These are phyloP conservation scores for Cyclostephanos invisitatus DNA, from an alignment of 108 stramenopile species.

Conservation along the genomic window DNA sequence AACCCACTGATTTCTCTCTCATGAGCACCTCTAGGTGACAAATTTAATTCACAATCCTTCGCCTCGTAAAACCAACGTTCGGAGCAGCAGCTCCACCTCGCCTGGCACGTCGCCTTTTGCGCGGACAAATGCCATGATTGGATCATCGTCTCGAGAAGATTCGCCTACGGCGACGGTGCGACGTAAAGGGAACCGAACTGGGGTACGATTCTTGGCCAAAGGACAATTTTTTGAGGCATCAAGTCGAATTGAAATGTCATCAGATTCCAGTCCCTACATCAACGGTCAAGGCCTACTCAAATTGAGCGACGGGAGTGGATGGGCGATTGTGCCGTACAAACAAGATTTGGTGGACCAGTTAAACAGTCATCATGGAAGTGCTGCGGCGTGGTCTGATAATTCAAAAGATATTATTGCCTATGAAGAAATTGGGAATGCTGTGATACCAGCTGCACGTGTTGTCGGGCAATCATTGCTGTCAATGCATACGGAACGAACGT, in stretches of 20 bases:
- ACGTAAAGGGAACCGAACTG: constrained; percentile 15
- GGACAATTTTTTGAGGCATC: constrained; percentile 86
- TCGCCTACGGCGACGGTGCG: constrained; percentile 28
- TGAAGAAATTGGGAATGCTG: constrained; percentile 85
- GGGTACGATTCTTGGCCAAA: constrained; percentile 58
- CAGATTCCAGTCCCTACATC: constrained; percentile 50
- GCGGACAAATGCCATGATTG: constrained; percentile 56
- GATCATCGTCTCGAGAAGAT: constrained; percentile 46
- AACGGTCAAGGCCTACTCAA: constrained; percentile 82
- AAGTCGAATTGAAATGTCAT: constrained; percentile 66
- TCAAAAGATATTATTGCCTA: constrained; percentile 36
- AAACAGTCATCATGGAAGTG: constrained; percentile 37
- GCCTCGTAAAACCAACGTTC: constrained; percentile 1
- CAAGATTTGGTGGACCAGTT: constrained; percentile 71
- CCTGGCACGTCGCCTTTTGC: constrained; percentile 48
- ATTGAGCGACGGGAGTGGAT: constrained; percentile 81
- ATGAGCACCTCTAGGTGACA: constrained; percentile 25
- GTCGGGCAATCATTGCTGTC: constrained; percentile 13
- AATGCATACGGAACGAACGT: constrained; percentile 13
- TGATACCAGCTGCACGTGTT: constrained; percentile 21
- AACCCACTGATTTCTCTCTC: constrained; percentile 2
- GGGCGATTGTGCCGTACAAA: constrained; percentile 79
- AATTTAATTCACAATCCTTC: constrained; percentile 68
- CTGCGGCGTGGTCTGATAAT: constrained; percentile 42
- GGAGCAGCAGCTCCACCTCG: constrained; percentile 20